Evolutionary conservation across 768 basidiomycete species (phyloP), one percentile per base, ranked within the genome.

Genomic region (Lentinula lateritia): DNA sequence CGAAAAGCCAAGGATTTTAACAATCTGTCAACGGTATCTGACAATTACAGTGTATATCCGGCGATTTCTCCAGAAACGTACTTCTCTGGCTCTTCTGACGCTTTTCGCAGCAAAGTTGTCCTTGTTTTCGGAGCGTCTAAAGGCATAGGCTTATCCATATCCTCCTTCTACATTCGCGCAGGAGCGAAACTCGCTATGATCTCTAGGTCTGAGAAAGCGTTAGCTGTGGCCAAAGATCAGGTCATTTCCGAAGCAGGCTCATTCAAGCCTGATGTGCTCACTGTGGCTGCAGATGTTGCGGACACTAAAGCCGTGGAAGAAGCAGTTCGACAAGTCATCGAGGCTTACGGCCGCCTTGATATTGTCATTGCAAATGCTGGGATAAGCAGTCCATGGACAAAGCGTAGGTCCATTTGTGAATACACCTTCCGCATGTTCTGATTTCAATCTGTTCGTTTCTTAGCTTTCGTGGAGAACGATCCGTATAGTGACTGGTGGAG

Each of bases 351-450:
- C 5, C 55, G 59, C 12, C 65, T 74, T 3, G 73, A 75, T 56
- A 64, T 72, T 36, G 61, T 69, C 20, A 28, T 74, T 9, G 66
- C 66, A 16, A 73, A 69, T 58, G 72, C 73, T 5, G 72, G 70
- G 3, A 63, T 61, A 42, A 62, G 62, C 6, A 62, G 63, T 50
- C 64, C 64, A 10, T 65, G 64, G 64, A 65, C 60, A 23, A 65
- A 65, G 39, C 60, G 64, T 65, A 16, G 57, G 62, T 32, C 3
- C 28, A 15, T 35, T 16, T 12, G 10, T 15, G 20, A 43, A 7
- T n/a, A 52, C 28, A 4, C 3, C 0, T 20, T n/a, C 16, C 39
- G 1, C 16, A n/a, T 3, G 18, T n/a, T 55, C 43, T 41, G 41
- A 28, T 28, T 28, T 28, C 36, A 32, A 7, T 23, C 18, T 12